Evolutionary conservation across 169 alveolate genomes (phyloP), one percentile per base, ranked within the genome.

Genomic region (Besnoitia besnoiti): DNA sequence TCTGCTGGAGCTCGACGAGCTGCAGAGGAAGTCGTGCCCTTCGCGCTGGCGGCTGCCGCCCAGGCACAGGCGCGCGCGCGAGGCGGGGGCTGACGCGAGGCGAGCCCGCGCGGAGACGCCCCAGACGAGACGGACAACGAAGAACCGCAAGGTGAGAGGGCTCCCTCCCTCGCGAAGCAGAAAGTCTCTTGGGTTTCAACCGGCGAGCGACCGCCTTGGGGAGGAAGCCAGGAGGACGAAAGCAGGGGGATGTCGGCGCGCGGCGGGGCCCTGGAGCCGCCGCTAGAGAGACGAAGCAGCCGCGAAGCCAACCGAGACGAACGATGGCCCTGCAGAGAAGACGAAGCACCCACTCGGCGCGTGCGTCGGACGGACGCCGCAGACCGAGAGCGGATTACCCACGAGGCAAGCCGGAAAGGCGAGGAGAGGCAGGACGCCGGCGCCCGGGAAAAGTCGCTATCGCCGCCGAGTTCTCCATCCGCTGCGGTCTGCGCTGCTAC

Each of bases 1-100:
- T 8, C 55, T 77, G 2, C 59, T 77, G n/a, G 87, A 77, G 30
- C 19, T 77, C 19, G 87, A 77, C 55, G 87, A 77, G 50, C 87
- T 30, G 49, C 80, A 67, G 61, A 24, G 4, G 87, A 42, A 16
- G 40, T 51, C 55, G 87, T 24, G 59, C 59, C 61, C 55, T 42
- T n/a, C n/a, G 82, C 44, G 16, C 82, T 73, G 2, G 82, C 82
- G 3, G 82, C 39, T 27, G 82, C 82, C 46, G 82, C 39, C n/a
- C n/a, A n/a, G n/a, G n/a, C n/a, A n/a, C n/a, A n/a, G n/a, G n/a
- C n/a, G n/a, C n/a, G n/a, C n/a, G n/a, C n/a, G n/a, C n/a, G n/a
- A n/a, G n/a, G n/a, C n/a, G n/a, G n/a, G n/a, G n/a, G n/a, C n/a
- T n/a, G n/a, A n/a, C n/a, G n/a, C n/a, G n/a, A n/a, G n/a, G n/a